A percentile compares a stretch with the other conserved stretches of the same genome.
These are phyloP conservation scores for Anthracocystis setariae DNA, from an alignment of 1,284 basidiomycete species.

Conservation along the genomic window DNA sequence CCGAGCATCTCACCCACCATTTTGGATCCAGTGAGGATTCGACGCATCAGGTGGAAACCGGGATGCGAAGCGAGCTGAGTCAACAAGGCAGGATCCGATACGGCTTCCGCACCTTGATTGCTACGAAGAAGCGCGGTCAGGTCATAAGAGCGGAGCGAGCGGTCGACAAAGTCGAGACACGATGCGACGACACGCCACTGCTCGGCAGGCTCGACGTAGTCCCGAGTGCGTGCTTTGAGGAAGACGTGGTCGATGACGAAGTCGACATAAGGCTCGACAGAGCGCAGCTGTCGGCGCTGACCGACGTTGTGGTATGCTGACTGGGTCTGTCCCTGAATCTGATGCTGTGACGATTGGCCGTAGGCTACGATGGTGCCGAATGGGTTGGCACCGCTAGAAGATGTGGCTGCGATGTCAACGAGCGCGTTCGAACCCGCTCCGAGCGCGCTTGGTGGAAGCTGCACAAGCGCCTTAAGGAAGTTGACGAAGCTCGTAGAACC, in stretches of 20 bases:
- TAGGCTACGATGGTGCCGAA: constrained; percentile 45
- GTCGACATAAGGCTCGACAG: constrained; percentile 79
- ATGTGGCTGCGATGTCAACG: constrained; percentile 8
- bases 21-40: constrained; percentile 78
- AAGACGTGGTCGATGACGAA: constrained; percentile 93
- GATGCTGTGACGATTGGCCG: constrained; percentile 29
- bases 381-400: constrained; percentile 23
- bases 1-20: constrained; percentile 79
- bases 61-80: constrained; percentile 74
- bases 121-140: constrained; percentile 69
- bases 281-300: constrained; percentile 30
- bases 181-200: constrained; percentile 87
- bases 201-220: constrained; percentile 80
- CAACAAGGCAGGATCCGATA: constrained; percentile 59
- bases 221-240: constrained; percentile 72
- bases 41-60: constrained; percentile 85
- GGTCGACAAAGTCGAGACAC: constrained; percentile 85
- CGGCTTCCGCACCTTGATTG: constrained; percentile 40
- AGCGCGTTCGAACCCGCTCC: constrained; percentile 33
- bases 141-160: constrained; percentile 82
- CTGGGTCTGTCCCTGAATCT: constrained; percentile 23
- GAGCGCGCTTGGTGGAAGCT: constrained; percentile 28
- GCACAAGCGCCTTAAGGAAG: constrained; percentile 78
- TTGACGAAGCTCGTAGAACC: constrained; percentile 87
- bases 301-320: constrained; percentile 15